These are phyloP conservation scores for Tetrapyrgos nigripes DNA, from an alignment of 1,284 basidiomycete species.

Conservation along the genomic window DNA sequence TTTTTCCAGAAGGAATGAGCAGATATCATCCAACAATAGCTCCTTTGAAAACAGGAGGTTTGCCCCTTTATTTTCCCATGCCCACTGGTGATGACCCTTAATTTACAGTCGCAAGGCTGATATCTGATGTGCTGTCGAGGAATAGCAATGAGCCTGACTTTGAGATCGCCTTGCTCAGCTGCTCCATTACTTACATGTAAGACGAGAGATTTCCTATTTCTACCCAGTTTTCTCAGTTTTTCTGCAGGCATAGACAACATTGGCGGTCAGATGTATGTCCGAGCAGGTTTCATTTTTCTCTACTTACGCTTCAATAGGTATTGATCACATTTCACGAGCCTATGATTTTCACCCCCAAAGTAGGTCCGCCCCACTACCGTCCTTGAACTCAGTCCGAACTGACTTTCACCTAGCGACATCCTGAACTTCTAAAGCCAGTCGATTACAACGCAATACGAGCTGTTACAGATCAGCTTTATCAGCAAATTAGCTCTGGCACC, in stretches of 20 bases:
- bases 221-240: constrained; percentile 2
- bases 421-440: constrained; percentile 73
- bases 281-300: background rate
- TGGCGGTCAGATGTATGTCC: constrained; percentile 76
- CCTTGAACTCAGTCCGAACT: background rate
- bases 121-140: constrained; percentile 79
- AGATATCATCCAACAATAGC: constrained; percentile 84
- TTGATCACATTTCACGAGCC: constrained; percentile 84
- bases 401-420: constrained; percentile 55
- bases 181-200: constrained; percentile 85
- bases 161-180: constrained; percentile 74
- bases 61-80: constrained; percentile 22
- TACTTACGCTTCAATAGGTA: constrained; percentile 32
- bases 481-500: constrained; percentile 75
- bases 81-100: constrained; percentile 6
- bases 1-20: constrained; percentile 87
- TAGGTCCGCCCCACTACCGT: constrained; percentile 22
- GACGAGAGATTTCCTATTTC: constrained; percentile 18
- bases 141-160: constrained; percentile 73
- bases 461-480: constrained; percentile 69
- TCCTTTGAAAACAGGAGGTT: constrained; percentile 85
- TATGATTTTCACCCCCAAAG: constrained; percentile 70
- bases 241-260: constrained; percentile 65
- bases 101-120: constrained; percentile 74
- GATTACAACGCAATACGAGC: constrained; percentile 63